These are phyloP conservation scores for Microbotryomycetes sp. DNA, from an alignment of 1,284 basidiomycete species.

Conservation along the genomic window DNA sequence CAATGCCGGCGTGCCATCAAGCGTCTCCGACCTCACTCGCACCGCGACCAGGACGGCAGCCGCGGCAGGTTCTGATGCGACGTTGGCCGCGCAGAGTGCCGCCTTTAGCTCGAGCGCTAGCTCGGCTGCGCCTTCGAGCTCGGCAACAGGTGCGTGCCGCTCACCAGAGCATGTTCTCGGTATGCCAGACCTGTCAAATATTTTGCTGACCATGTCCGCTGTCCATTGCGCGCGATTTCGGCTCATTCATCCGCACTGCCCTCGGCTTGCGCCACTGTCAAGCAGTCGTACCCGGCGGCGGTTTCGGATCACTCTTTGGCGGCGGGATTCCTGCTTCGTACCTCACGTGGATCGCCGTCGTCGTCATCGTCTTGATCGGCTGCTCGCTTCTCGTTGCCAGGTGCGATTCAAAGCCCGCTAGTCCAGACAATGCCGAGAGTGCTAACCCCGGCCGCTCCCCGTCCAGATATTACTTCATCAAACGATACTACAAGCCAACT, in stretches of 20 bases:
- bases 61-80: too few species aligned
- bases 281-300: not conserved
- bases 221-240: not conserved
- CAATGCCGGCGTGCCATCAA: not conserved
- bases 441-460: too few species aligned
- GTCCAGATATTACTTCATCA: constrained; percentile 24
- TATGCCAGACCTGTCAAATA: not conserved
- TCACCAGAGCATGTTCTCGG: not conserved
- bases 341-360: not conserved
- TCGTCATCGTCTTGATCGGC: not conserved
- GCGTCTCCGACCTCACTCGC: not conserved
- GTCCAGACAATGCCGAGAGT: not conserved
- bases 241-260: too few species aligned
- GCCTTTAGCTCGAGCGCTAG: not conserved
- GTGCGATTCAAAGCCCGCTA: not conserved
- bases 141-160: not conserved
- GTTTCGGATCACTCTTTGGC: not conserved
- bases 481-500: constrained; percentile 11
- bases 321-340: not conserved
- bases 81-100: not conserved
- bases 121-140: not conserved
- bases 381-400: not conserved
- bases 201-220: not conserved
- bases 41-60: not conserved
- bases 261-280: too few species aligned